Base-by-base conservation (phyloP, 2,329 filamentous ascomycete species). In the Taxawa tesnikishii region DNA sequence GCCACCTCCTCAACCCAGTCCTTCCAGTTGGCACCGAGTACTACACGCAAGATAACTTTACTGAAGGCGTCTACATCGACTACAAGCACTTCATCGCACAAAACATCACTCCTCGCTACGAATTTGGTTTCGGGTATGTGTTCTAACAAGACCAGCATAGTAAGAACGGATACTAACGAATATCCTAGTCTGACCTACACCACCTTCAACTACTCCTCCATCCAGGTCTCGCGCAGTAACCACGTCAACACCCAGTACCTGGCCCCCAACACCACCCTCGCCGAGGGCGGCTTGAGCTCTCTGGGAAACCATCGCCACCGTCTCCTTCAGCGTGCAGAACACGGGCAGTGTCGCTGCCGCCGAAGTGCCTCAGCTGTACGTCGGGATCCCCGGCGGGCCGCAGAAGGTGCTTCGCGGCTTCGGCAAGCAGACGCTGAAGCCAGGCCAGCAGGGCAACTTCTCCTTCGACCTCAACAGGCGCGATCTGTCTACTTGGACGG, bases 311-410 rank as follows among this genome's bases (percentile, higher is more conserved):
- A 51, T 70, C 7, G 65, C 66, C 40, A 54, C 56, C 15, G 58
- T 71, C 23, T 57, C 54, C 5, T 65, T 59, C 3, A 65, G 57
- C 5, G 56, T 73, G 39, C 60, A 55, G 13, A 73, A 72, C 49
- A 67, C 61, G 2, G 68, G 68, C 15, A 43, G 44, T 4, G 47
- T 67, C 26, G 43, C 43, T 10, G 68, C 66, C 23, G 60, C 66
- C 15, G 68, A 72, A 40, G 66, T 73, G 27, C 61, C 64, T 5
- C 68, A 73, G 44, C 44, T 73, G 12, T 56, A 54, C 36, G 29
- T 56, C 6, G 34, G 46, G 14, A 49, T 55, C 6, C 29, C 43
- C 3, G 36, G 38, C 17, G 41, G 36, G 17, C 35, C 42, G 5
- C 51, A 46, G 12, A 42, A 45, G 29, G 43, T 45, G 1, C 37